Conservation (phyloP, 176 grass and related monocot species). For the Zoysia pacifica region DNA sequence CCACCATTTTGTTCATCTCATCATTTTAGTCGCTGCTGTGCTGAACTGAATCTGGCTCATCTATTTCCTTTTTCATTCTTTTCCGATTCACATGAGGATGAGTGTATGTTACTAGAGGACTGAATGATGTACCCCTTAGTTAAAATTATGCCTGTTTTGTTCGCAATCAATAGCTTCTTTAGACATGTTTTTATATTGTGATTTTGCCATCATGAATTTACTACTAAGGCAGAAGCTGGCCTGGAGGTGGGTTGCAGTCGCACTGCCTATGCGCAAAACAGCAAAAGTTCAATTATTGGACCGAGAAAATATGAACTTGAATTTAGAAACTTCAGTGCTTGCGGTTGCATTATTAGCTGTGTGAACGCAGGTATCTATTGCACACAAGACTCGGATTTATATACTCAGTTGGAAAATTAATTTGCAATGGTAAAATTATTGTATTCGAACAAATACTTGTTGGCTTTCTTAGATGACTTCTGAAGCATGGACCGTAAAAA, state of each 20-base stretch:
- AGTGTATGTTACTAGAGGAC: constrained; percentile 50
- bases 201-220: too few relatives aligned
- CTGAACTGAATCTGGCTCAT: constrained; percentile 28
- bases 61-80: neutral
- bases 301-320: too few relatives aligned
- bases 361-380: too few relatives aligned
- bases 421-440: neutral
- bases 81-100: constrained; percentile 28
- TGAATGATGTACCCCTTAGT: constrained; percentile 42
- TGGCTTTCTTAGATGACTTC: neutral
- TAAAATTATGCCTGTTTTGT: constrained; percentile 30
- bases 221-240: neutral
- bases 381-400: neutral
- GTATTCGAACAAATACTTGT: neutral
- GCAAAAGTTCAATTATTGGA: too few relatives aligned
- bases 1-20: constrained; percentile 42
- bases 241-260: too few relatives aligned
- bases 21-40: constrained; percentile 37
- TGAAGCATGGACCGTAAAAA: too few relatives aligned
- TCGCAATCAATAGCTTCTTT: neutral
- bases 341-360: too few relatives aligned
- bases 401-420: neutral
- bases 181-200: neutral
- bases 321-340: too few relatives aligned
- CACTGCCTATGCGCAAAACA: too few relatives aligned